Evolutionary conservation across 2,329 filamentous ascomycete species (phyloP), one percentile per base, ranked within the genome.

Genomic region (Biscogniauxia marginata): DNA sequence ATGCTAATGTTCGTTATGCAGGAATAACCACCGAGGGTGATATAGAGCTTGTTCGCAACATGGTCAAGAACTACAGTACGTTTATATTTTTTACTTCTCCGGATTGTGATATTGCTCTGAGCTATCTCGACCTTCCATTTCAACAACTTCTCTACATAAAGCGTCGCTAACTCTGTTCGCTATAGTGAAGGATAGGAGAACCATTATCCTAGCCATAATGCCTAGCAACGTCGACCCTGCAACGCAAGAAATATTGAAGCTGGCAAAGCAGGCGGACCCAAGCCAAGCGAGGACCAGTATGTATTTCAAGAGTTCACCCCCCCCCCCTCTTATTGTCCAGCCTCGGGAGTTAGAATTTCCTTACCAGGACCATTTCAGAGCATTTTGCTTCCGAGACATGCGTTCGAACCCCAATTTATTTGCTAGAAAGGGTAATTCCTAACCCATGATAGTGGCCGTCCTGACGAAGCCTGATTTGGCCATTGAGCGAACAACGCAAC

Each of bases 391-490:
- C n/a, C n/a, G n/a, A n/a, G n/a, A n/a, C n/a, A n/a, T n/a, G n/a
- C n/a, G n/a, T n/a, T n/a, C n/a, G n/a, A n/a, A n/a, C n/a, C n/a
- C n/a, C n/a, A n/a, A n/a, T n/a, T n/a, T n/a, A n/a, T n/a, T n/a
- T n/a, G n/a, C n/a, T n/a, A n/a, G n/a, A n/a, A n/a, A n/a, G n/a
- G n/a, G n/a, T n/a, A n/a, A n/a, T n/a, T n/a, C n/a, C n/a, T n/a
- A n/a, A n/a, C n/a, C n/a, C n/a, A n/a, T n/a, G n/a, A n/a, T n/a
- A n/a, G n/a, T 70, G 68, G 68, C 63, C 3, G 67, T 71, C 18
- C 68, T 82, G 2, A 82, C 79, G 0, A 82, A 82, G 56, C 76
- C 77, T 0, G 85, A 89, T 55, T 70, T 86, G 0, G 77, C 79
- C 0, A 66, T 65, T 0, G 79, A 83, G 49, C 55, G 65, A 0